A percentile compares a stretch with the other conserved stretches of the same genome.
phyloP scores from a whole-genome alignment of 169 alveolate genomes.

The Plasmodium adleri region DNA sequence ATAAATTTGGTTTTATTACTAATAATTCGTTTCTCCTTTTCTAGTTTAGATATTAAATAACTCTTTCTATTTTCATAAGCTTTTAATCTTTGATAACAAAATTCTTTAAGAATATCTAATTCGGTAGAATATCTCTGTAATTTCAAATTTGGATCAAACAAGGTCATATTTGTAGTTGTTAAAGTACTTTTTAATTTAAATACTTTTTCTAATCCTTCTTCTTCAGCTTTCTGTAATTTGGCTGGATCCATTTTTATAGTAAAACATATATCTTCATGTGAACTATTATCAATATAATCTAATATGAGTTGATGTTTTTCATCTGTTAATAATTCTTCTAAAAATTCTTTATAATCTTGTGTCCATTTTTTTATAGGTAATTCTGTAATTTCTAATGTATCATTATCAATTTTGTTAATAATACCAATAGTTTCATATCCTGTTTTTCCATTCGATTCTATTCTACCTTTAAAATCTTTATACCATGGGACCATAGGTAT shows the following conservation, averaged over 20 bases:
- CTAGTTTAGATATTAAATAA: conserved; percentile 88
- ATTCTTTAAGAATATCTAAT: conserved; percentile 94
- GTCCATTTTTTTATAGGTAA: conserved; percentile 99
- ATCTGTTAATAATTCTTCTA: conserved; percentile 86
- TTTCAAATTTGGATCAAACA: conserved; percentile 94
- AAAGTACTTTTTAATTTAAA: conserved; percentile 92
- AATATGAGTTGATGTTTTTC: conserved; percentile 78
- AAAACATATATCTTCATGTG: conserved; percentile 90
- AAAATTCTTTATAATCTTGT: conserved; percentile 95
- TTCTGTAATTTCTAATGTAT: conserved; percentile 94
- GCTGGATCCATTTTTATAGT: conserved; percentile 88
- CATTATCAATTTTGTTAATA: conserved; percentile 83
- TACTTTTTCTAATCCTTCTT: conserved; percentile 93
- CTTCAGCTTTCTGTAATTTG: conserved; percentile 77
- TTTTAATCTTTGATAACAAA: conserved; percentile 92
- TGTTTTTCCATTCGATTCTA: conserved; percentile 89
- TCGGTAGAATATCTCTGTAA: conserved; percentile 92
- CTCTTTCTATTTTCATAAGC: conserved; percentile 92
- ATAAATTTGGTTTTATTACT: conserved; percentile 93
- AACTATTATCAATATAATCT: conserved; percentile 89
- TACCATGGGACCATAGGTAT: conserved; percentile 98
- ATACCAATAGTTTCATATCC: conserved; percentile 89
- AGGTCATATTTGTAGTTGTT: conserved; percentile 94
- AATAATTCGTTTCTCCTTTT: conserved; percentile 87
- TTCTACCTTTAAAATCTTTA: conserved; percentile 96